Evolutionary conservation across 1,284 basidiomycete species (phyloP).

Genomic region (Vanrija sp.): DNA sequence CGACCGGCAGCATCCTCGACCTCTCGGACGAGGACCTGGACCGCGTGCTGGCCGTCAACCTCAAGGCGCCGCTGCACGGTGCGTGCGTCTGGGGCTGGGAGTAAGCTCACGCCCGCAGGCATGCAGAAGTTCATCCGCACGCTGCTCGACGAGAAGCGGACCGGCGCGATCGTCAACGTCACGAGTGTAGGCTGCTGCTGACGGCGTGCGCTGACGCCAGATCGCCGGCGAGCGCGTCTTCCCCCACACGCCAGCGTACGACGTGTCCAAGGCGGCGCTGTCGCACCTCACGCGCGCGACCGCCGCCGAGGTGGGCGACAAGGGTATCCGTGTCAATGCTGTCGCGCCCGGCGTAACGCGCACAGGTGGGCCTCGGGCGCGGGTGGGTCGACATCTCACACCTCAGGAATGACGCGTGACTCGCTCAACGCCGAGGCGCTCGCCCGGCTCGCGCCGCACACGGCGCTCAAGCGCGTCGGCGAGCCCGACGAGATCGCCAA

Average conservation of each 20-base stretch:
- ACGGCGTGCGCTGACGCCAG: background rate
- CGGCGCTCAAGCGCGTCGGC: background rate
- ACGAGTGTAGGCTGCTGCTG: constrained; percentile 1
- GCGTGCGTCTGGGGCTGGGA: too few species aligned
- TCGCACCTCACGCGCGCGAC: background rate
- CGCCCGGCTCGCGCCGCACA: background rate
- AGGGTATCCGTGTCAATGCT: constrained; percentile 5
- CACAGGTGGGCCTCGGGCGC: background rate
- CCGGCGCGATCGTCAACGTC: constrained; percentile 7
- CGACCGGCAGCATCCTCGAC: constrained; percentile 1
- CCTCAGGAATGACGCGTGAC: constrained; percentile 1
- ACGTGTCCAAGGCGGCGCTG: constrained; percentile 6
- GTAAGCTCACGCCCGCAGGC: background rate
- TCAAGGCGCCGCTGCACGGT: too few species aligned
- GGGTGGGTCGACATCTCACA: too few species aligned
- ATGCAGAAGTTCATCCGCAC: constrained; percentile 6
- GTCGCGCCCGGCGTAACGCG: constrained; percentile 5
- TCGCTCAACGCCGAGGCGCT: background rate
- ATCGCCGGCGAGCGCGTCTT: constrained; percentile 2
- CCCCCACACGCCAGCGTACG: constrained; percentile 1
- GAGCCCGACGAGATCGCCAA: constrained; percentile 2
- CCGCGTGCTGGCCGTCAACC: too few species aligned
- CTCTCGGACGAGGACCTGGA: background rate
- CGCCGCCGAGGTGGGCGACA: constrained; percentile 1
- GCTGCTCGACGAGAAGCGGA: background rate